Evolutionary conservation across 495 filamentous ascomycete species (phyloP), one percentile per base, ranked within the genome.

Genomic region (Pyrenopolyporus hunteri): DNA sequence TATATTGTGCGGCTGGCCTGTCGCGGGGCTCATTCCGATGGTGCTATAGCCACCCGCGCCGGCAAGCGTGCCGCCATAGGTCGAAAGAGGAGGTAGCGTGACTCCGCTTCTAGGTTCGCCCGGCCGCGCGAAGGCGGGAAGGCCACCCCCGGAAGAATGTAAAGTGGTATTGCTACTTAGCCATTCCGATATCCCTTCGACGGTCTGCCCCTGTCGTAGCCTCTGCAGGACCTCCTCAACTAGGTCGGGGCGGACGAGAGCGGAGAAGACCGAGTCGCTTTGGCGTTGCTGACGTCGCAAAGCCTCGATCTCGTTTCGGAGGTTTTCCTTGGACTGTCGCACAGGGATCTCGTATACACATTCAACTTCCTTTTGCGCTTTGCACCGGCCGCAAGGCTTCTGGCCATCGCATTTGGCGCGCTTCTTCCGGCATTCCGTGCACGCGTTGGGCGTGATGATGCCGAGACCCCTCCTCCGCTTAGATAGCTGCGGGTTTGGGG

Each of bases 371-470:
- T 78, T 78, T 26, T 82, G 80, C 0, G 67, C 36, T 37, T 69
- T 74, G 68, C 82, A 84, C 25, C 82, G 72, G 25, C 72, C 71
- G 56, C 82, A 84, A 6, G 82, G 82, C 11, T 63, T 76, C 39
- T 81, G 69, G 10, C 82, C 82, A 52, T 84, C 82, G 59, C 82
- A 84, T 76, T 84, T 84, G 37, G 80, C 79, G 51, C 82, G 76
- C 54, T 83, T 84, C 71, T 84, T 84, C 13, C 81, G 74, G 57
- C 82, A 84, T 64, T 83, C 82, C 22, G 78, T 83, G 64, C 82
- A 84, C 1, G 82, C 82, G 54, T 82, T 84, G 28, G 76, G 76
- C 3, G 82, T 84, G 5, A 84, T 80, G 5, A 82, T 66, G 10
- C 81, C 81, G 3, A 80, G 59, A 11, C 82, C 82, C 40, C 82